A percentile compares a stretch with the other conserved stretches of the same genome.
phyloP scores from a whole-genome alignment of 306 rosid genomes.

The Begonia loranthoides region DNA sequence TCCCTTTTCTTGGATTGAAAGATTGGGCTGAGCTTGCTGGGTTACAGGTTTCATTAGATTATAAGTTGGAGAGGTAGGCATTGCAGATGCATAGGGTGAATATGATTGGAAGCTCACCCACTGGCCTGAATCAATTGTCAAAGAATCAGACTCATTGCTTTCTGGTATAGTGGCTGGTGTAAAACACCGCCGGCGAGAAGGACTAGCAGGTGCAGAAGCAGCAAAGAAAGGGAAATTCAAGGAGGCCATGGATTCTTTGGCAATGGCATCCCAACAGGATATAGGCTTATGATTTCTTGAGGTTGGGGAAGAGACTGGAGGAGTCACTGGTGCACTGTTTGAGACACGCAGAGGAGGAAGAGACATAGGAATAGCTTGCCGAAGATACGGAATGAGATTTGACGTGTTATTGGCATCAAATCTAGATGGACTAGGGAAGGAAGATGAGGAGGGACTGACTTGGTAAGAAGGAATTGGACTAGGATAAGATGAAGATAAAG shows the following conservation, averaged over 20 bases:
- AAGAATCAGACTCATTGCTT: conserved; percentile 69
- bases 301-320: conserved; percentile 68
- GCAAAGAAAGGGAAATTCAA: conserved; percentile 72
- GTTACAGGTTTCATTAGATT: conserved; percentile 42
- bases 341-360: conserved; percentile 74
- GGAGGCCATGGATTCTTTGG: conserved; percentile 60
- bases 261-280: conserved; percentile 75
- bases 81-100: conserved; percentile 23
- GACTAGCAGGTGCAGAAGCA: conserved; percentile 86
- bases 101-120: conserved; percentile 55
- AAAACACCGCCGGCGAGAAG: conserved; percentile 55
- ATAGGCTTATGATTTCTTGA: conserved; percentile 63
- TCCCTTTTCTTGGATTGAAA: conserved; percentile 27
- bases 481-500: too few relatives aligned
- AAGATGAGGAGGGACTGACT: conserved; percentile 71
- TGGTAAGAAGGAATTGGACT: conserved; percentile 66
- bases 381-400: conserved; percentile 34
- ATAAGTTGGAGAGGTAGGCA: conserved; percentile 62
- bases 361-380: conserved; percentile 41
- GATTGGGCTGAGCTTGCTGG: conserved; percentile 21
- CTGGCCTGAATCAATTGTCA: conserved; percentile 68
- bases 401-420: conserved; percentile 40
- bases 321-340: conserved; percentile 72
- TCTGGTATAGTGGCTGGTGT: conserved; percentile 74
- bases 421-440: conserved; percentile 69